These are phyloP conservation scores for Ajuga chamaepitys DNA, from an alignment of 257 asterid genomes.

Conservation along the genomic window DNA sequence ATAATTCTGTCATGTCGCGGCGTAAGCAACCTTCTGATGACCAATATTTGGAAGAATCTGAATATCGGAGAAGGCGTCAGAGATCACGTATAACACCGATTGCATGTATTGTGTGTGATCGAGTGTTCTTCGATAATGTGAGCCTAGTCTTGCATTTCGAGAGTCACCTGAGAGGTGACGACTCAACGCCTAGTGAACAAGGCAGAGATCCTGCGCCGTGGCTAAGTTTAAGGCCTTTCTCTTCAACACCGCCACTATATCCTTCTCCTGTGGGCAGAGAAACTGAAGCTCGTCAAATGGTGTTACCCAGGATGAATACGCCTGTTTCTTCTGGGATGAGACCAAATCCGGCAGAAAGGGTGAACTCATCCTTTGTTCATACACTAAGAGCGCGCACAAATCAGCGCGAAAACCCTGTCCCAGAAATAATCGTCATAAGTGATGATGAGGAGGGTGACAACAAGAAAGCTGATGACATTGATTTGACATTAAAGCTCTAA, in stretches of 20 bases:
- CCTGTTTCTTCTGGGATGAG: constrained; percentile 6
- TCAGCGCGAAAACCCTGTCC: background rate
- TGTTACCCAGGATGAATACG: constrained; percentile 5
- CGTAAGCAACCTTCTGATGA: constrained; percentile 7
- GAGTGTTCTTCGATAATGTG: constrained; percentile 25
- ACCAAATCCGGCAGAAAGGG: background rate
- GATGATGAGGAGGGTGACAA: constrained; percentile 27
- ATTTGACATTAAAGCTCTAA: constrained; percentile 35
- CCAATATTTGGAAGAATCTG: constrained; percentile 13
- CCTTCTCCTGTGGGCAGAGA: constrained; percentile 1
- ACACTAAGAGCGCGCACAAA: background rate
- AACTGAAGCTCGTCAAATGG: background rate
- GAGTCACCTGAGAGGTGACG: constrained; percentile 15
- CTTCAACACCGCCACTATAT: constrained; percentile 7
- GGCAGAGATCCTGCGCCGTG: constrained; percentile 9
- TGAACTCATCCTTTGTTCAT: constrained; percentile 7
- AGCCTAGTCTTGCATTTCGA: constrained; percentile 31
- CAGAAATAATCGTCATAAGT: constrained; percentile 24
- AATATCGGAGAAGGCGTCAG: background rate
- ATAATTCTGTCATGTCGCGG: constrained; percentile 21
- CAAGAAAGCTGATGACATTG: constrained; percentile 13
- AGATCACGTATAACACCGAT: constrained; percentile 7
- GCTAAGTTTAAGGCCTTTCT: background rate
- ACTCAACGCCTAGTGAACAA: background rate
- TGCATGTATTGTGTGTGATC: constrained; percentile 30